Base-by-base conservation (phyloP, 108 stramenopile genomes). In the Aurantiochytrium sp. region DNA sequence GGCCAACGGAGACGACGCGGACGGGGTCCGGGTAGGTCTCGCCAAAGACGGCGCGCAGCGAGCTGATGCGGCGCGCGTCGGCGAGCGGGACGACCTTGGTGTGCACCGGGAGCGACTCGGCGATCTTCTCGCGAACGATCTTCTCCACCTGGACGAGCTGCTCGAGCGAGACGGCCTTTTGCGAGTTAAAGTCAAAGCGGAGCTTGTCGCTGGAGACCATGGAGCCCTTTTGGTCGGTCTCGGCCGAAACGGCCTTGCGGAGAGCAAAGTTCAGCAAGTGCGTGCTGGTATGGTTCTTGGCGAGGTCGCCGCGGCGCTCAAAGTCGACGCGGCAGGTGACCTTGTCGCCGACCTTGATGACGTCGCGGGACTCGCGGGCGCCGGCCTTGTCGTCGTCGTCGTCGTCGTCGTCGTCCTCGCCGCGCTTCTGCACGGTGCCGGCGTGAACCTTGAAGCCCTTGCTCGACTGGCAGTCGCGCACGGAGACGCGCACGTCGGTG, bases 21-120 rank as follows among this genome's bases (percentile, higher is more conserved):
- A 99, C 99, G 8, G 99, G 99, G 92, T 99, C 98, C 36, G 98
- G 99, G 88, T 99, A 99, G 55, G 95, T 94, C 93, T 99, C 99
- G 45, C 99, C 99, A 91, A 98, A 98, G 19, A 99, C 98, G 85
- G 97, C 96, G 89, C 99, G 96, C 45, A 99, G 94, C 15, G 96
- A 93, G 27, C 90, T 90, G 90, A 99, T 96, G 88, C 97, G 92
- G 53, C 95, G 87, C 15, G 98, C 97, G 87, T 94, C 95, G 2
- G 88, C 94, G 65, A 97, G 90, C 31, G 96, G 95, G 55, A 95
- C 94, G 52, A 96, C 95, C 81, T 93, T 93, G 54, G 93, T 91
- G 86, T 96, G 92, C 36, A 97, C 97, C 17, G 95, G 94, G 39
- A 96, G 87, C 37, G 87, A 90, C 6, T 94, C 90, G 19, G 42